Percentiles rank a stretch among this genome's conserved stretches.
Evolutionary conservation across 2,329 filamentous ascomycete genomes (phyloP).

Genomic region (Dryadomyces quercus-mongolicae): DNA sequence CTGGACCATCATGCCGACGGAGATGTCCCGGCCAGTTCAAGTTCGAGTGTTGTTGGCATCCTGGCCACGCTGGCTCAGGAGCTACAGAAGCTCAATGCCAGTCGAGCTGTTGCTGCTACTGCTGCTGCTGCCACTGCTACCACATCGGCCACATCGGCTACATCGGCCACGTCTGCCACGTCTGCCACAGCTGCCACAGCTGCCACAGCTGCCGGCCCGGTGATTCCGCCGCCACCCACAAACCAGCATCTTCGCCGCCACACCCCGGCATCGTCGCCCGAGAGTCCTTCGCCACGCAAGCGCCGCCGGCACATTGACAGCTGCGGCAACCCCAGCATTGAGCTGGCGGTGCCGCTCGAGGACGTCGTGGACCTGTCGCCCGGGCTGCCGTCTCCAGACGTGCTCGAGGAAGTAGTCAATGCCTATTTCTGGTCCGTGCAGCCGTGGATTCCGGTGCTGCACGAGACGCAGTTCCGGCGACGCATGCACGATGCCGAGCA

Average conservation of each 20-base stretch:
- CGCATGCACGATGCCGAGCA: slow-evolving; percentile 15
- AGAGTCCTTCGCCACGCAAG: background rate
- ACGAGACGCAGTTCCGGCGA: slow-evolving; percentile 19
- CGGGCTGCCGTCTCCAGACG: slow-evolving; percentile 4
- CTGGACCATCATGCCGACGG: background rate
- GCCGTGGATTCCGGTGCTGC: slow-evolving; percentile 25
- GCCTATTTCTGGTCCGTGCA: slow-evolving; percentile 21
- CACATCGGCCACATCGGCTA: no score
- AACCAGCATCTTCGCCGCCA: background rate
- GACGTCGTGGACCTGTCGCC: background rate
- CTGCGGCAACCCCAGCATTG: slow-evolving; percentile 7
- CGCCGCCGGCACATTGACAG: slow-evolving; percentile 5
- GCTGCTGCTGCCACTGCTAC: no score
- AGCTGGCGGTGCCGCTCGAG: slow-evolving; percentile 1
- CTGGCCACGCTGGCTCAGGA: slow-evolving; percentile 7
- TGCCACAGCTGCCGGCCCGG: no score
- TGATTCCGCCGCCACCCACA: no score
- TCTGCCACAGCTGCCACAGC: no score
- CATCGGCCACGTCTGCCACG: no score
- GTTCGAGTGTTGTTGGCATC: background rate
- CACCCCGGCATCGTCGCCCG: background rate
- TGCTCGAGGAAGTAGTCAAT: slow-evolving; percentile 17
- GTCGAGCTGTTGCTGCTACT: no score
- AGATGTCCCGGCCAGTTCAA: background rate
- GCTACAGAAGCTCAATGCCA: slow-evolving; percentile 5